Evolutionary conservation across 441 rosid genomes (phyloP), one percentile per base, ranked within the genome.

Genomic region (Gossypium trilobum): DNA sequence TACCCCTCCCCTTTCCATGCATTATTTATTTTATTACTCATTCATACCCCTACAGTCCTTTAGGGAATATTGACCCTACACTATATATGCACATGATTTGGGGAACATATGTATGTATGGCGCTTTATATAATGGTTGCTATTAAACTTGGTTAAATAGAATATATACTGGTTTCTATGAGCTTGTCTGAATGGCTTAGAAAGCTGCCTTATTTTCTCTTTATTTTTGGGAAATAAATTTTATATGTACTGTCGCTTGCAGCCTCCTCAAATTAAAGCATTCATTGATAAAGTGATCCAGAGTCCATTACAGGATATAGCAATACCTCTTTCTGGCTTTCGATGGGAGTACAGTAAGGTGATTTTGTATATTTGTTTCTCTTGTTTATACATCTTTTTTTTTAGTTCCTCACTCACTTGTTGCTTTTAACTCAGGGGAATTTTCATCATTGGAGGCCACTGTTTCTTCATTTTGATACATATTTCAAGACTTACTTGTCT

Each of bases 371-470:
- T 31, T 74, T 74, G 2, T 73, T 29, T 52, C 22, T 65, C 65
- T n/a, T 20, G 5, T 27, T 46, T 69, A 33, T 74, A 71, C 56
- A 14, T 48, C 44, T n/a, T 17, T n/a, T 52, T 31, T 20, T 22
- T 16, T 36, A 13, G 39, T 39, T 79, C 70, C 55, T 71, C 23
- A 54, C 88, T 81, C 77, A 83, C 75, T 50, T 11, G 6, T 59
- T 73, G 62, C 63, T 74, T 84, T 81, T 52, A 66, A 61, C 78
- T 31, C 89, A 95, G 99, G 99, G 99, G 13, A 95, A 89, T 80
- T 95, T 91, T 80, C 95, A 91, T 86, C 99, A 95, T 81, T 95
- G 99, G 99, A 88, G 96, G 84, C 97, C 96, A 1, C 73, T 95
- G 77, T 92, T 95, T 87, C 87, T 91, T 70, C 97, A 92, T 84